Evolutionary conservation across 2,329 filamentous ascomycete species (phyloP).

Genomic region (Colletotrichum sp.): DNA sequence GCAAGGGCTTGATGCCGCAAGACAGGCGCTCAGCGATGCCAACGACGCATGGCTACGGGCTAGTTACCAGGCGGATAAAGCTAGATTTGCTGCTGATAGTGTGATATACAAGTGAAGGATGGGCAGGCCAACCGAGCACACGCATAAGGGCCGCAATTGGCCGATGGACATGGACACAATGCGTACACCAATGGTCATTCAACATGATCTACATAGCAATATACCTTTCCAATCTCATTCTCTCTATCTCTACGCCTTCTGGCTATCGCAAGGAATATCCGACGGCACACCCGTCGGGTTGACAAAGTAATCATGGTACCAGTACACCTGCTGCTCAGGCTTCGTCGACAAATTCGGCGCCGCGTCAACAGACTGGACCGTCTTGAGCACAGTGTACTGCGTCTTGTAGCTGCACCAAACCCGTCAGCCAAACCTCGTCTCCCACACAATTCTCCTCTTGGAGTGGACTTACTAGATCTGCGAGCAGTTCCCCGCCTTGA

Average conservation of each 20-base stretch:
- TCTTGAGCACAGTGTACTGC: constrained; percentile 12
- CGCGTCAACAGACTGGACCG: not conserved
- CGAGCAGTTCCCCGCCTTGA: constrained; percentile 14
- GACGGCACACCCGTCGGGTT: constrained; percentile 9
- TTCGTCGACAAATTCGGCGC: constrained; percentile 2
- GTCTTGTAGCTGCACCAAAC: constrained; percentile 6
- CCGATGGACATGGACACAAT: fast-evolving
- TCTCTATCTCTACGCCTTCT: not conserved
- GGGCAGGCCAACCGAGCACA: not conserved
- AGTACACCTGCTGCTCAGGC: constrained; percentile 12
- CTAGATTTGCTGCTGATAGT: not conserved
- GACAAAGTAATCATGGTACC: constrained; percentile 16
- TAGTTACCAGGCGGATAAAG: not conserved
- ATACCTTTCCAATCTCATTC: not conserved
- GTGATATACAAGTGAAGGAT: not conserved
- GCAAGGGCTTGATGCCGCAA: not conserved
- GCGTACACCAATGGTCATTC: not conserved
- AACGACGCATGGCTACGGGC: not conserved
- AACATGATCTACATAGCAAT: not conserved
- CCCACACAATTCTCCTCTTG: fast-evolving
- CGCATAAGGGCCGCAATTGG: not conserved
- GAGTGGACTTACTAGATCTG: constrained; percentile 5
- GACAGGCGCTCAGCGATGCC: not conserved
- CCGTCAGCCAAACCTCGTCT: not conserved
- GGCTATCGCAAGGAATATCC: constrained; percentile 9